phyloP scores from a whole-genome alignment of 805 yeast genomes.

The Peterozyma toletana region DNA sequence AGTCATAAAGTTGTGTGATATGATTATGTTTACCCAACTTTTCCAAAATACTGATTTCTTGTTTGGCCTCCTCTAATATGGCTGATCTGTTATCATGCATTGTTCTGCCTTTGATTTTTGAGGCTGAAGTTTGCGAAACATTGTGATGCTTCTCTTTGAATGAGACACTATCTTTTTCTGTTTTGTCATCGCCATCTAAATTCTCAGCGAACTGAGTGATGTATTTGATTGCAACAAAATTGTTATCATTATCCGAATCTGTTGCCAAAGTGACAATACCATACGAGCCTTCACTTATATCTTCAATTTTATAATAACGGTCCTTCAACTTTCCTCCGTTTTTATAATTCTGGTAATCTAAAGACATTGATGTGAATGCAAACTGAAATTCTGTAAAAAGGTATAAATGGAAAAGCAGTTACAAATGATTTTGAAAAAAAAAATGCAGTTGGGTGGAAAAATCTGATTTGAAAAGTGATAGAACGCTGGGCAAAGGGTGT shows the following conservation, averaged over 20 bases:
- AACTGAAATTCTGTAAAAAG: not conserved
- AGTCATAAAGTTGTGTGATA: conserved; percentile 37
- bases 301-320: conserved; percentile 62
- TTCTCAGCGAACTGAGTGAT: conserved; percentile 53
- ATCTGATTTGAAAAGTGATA: too few relatives aligned
- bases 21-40: conserved; percentile 50
- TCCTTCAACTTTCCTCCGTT: conserved; percentile 43
- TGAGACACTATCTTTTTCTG: not conserved
- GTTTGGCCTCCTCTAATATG: conserved; percentile 51
- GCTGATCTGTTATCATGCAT: conserved; percentile 19
- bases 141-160: not conserved
- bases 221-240: conserved; percentile 79
- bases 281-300: conserved; percentile 87
- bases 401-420: not conserved
- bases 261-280: conserved; percentile 87
- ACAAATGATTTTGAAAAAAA: not conserved
- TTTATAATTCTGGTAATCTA: conserved; percentile 20
- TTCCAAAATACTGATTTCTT: conserved; percentile 60
- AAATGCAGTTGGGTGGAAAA: not conserved
- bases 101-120: conserved; percentile 10
- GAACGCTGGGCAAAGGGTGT: too few relatives aligned
- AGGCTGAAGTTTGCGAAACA: conserved; percentile 1
- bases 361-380: conserved; percentile 12
- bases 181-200: conserved; percentile 22
- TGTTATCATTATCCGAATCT: conserved; percentile 41